Evolutionary conservation across 2,329 filamentous ascomycete genomes (phyloP).

Genomic region (Pyrenochaeta sp.): DNA sequence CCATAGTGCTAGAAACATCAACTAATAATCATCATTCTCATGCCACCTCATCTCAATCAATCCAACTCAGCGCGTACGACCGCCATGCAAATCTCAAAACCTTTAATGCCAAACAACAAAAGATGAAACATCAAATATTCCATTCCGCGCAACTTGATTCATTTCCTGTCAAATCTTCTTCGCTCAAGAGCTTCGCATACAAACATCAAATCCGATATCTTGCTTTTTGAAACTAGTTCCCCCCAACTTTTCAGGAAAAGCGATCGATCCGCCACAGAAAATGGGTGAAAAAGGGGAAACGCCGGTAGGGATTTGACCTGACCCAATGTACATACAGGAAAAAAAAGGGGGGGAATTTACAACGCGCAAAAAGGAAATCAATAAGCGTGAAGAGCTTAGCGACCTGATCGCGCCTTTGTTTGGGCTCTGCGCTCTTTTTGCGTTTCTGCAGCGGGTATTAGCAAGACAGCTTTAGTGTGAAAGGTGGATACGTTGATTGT

Average conservation of each 20-base stretch:
- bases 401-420: slow-evolving; percentile 39
- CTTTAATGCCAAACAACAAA: too few species aligned
- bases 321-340: slow-evolving; percentile 31
- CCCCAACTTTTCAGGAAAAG: not conserved
- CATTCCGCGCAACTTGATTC: not conserved
- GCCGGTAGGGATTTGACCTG: slow-evolving; percentile 12
- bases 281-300: slow-evolving; percentile 12
- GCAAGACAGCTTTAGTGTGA: not conserved
- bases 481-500: too few species aligned
- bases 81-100: too few species aligned
- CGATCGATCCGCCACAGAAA: not conserved
- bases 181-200: too few species aligned
- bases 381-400: slow-evolving; percentile 18
- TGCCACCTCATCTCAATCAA: not conserved
- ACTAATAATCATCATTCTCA: not conserved
- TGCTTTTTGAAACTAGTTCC: not conserved
- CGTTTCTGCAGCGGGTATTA: slow-evolving; percentile 24
- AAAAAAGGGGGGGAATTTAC: slow-evolving; percentile 6
- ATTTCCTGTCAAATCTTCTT: too few species aligned
- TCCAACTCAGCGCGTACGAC: not conserved
- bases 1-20: too few species aligned
- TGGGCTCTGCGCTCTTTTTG: slow-evolving; percentile 41
- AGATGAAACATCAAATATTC: not conserved
- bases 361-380: slow-evolving; percentile 15
- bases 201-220: not conserved